A percentile compares a stretch with the other conserved stretches of the same genome.
Conservation (phyloP, 192 early-diverging fungal genomes). For the Thamnidium elegans region DNA sequence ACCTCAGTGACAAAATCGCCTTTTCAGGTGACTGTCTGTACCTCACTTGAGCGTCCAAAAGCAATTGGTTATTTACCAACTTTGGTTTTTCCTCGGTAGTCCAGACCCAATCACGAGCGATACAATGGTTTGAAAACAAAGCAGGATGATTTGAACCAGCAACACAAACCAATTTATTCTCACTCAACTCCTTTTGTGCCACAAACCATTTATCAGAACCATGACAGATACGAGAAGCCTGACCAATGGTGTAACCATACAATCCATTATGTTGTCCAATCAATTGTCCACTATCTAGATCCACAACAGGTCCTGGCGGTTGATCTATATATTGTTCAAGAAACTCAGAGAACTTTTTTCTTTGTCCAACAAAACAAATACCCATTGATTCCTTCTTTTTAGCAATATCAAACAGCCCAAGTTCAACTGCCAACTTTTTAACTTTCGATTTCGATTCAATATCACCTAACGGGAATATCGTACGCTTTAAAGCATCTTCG, state of each 20-base stretch:
- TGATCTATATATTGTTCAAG: constrained; percentile 32
- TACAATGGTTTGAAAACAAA: constrained; percentile 11
- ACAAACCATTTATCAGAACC: constrained; percentile 72
- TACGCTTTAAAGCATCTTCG: constrained; percentile 38
- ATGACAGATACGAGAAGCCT: constrained; percentile 64
- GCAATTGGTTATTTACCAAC: background rate
- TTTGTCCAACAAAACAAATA: constrained; percentile 92
- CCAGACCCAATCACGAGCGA: constrained; percentile 47
- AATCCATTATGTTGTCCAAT: constrained; percentile 63
- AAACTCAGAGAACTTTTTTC: constrained; percentile 73
- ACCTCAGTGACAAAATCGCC: constrained; percentile 32
- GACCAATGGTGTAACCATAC: constrained; percentile 78
- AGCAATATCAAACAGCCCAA: constrained; percentile 56
- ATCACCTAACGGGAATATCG: constrained; percentile 80
- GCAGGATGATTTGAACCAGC: constrained; percentile 23
- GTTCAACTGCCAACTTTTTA: constrained; percentile 59
- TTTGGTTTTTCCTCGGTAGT: constrained; percentile 35
- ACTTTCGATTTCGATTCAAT: constrained; percentile 67
- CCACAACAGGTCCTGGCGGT: constrained; percentile 28
- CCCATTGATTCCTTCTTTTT: constrained; percentile 90
- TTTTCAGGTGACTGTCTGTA: constrained; percentile 54
- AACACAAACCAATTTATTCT: constrained; percentile 68
- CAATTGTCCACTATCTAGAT: constrained; percentile 19
- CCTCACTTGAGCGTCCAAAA: constrained; percentile 49
- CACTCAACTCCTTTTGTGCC: constrained; percentile 57